Conservation (phyloP, 495 filamentous ascomycete genomes). For the Lasiosphaeria hispida region DNA sequence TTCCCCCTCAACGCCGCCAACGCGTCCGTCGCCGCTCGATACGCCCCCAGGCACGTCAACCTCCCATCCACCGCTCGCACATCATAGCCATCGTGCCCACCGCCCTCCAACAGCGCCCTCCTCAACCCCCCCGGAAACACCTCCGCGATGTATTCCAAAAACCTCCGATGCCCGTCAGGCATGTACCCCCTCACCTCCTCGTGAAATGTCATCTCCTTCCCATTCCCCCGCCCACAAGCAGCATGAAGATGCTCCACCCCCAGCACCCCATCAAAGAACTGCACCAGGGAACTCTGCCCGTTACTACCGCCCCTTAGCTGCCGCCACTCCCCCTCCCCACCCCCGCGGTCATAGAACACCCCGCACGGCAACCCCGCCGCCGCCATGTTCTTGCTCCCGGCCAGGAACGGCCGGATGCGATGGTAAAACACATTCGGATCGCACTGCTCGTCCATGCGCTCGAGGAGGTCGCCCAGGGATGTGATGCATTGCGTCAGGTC, state of each 20-base stretch:
- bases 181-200: conserved; percentile 90
- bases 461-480: conserved; percentile 63
- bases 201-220: conserved; percentile 84
- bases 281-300: conserved; percentile 90
- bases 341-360: conserved; percentile 80
- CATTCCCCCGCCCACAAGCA: conserved; percentile 67
- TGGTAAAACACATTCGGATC: conserved; percentile 93
- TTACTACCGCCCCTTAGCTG: conserved; percentile 91
- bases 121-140: conserved; percentile 38
- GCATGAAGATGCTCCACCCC: conserved; percentile 82
- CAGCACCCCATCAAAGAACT: conserved; percentile 91
- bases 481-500: conserved; percentile 68
- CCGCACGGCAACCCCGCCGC: conserved; percentile 86
- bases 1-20: conserved; percentile 78
- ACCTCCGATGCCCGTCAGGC: conserved; percentile 79
- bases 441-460: conserved; percentile 87
- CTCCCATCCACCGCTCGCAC: no score
- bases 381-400: conserved; percentile 94
- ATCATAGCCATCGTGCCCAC: conserved; percentile 35
- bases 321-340: conserved; percentile 61
- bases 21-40: conserved; percentile 78
- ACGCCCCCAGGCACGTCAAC: conserved; percentile 56
- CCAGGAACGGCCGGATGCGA: conserved; percentile 88
- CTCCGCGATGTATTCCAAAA: conserved; percentile 69
- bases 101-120: conserved; percentile 11